Conservation (phyloP, 148 eudicot genomes). For the Rhododendron kiyosumense region DNA sequence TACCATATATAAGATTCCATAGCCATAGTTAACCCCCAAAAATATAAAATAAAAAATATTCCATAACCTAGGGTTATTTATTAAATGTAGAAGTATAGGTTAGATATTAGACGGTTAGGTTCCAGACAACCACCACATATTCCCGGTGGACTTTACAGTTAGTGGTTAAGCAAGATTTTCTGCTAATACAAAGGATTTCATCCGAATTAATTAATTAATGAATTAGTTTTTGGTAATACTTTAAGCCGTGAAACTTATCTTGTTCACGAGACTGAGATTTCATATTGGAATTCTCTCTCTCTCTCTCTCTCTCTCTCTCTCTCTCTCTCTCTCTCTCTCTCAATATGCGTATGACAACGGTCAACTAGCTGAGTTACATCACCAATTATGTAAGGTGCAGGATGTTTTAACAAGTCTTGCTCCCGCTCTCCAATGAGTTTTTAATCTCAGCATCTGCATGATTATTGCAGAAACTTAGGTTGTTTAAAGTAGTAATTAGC, state of each 20-base stretch:
- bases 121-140: neutral
- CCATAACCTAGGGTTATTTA: neutral
- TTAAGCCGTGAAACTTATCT: neutral
- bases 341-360: neutral
- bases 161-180: neutral
- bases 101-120: neutral
- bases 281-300: neutral
- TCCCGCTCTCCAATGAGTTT: neutral
- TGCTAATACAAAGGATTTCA: neutral
- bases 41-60: too few species aligned
- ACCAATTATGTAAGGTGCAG: neutral
- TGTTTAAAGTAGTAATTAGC: neutral
- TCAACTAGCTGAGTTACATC: neutral
- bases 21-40: too few species aligned
- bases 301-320: neutral
- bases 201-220: neutral
- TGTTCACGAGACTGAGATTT: slow-evolving; percentile 4
- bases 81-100: neutral
- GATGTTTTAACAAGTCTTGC: neutral
- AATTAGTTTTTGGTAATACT: neutral
- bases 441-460: neutral
- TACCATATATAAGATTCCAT: neutral
- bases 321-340: neutral
- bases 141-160: neutral
- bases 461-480: neutral